Percentiles rank a stretch among this genome's conserved stretches.
phyloP scores from a whole-genome alignment of 805 yeast species.

The Saccharomyces mikatae region DNA sequence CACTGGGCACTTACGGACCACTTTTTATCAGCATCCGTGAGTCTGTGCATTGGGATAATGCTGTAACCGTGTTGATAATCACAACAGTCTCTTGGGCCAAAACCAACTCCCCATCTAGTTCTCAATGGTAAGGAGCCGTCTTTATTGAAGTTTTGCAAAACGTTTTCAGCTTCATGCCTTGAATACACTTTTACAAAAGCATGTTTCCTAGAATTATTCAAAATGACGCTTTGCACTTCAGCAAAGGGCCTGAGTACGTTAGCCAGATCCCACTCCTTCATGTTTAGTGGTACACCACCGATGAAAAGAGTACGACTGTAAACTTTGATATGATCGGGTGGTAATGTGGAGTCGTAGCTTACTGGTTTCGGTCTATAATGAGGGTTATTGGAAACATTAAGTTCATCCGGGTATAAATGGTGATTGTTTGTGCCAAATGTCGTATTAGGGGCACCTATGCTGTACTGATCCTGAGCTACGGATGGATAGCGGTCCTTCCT shows the following conservation, averaged over 20 bases:
- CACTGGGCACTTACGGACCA: constrained; percentile 89
- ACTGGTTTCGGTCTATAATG: constrained; percentile 73
- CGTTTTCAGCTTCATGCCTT: constrained; percentile 82
- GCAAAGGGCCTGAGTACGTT: constrained; percentile 74
- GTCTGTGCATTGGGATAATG: constrained; percentile 74
- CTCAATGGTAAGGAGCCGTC: constrained; percentile 59
- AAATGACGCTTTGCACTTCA: constrained; percentile 82
- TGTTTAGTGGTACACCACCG: constrained; percentile 83
- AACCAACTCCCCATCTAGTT: constrained; percentile 98
- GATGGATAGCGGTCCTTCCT: constrained; percentile 28
- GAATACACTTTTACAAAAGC: constrained; percentile 94
- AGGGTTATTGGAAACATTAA: constrained; percentile 60
- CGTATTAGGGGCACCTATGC: constrained; percentile 5
- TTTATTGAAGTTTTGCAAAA: constrained; percentile 62
- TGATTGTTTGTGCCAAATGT: constrained; percentile 25
- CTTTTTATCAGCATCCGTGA: constrained; percentile 87
- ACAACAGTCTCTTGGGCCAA: constrained; percentile 97
- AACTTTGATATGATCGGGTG: constrained; percentile 74
- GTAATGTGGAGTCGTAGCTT: constrained; percentile 59
- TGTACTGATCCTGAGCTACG: background rate
- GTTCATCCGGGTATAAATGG: constrained; percentile 41
- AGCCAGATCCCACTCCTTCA: constrained; percentile 68
- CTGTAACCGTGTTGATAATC: constrained; percentile 88
- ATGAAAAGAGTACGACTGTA: constrained; percentile 84
- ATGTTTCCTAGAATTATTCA: constrained; percentile 84